These are phyloP conservation scores for Chlorella sp. DNA, from an alignment of 139 green algal species.

Conservation along the genomic window DNA sequence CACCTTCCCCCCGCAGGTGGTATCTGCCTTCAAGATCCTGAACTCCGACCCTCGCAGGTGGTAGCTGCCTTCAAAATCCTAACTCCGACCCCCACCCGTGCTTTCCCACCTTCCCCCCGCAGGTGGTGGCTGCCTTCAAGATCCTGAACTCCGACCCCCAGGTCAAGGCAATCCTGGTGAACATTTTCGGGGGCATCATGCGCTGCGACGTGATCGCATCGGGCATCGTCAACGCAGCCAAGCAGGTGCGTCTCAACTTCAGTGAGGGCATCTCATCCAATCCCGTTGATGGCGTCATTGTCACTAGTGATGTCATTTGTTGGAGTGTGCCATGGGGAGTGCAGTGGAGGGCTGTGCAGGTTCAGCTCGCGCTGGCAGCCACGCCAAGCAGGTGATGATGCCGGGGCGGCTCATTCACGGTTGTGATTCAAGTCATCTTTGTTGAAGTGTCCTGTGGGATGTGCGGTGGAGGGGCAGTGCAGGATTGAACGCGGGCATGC, in stretches of 20 bases:
- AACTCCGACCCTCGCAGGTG: slow-evolving; percentile 64
- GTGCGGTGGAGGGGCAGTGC: too few relatives aligned
- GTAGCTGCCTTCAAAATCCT: slow-evolving; percentile 97
- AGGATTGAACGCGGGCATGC: too few relatives aligned
- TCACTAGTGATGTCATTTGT: too few relatives aligned
- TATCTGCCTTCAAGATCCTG: too few relatives aligned
- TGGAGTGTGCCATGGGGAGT: too few relatives aligned
- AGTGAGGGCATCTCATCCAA: too few relatives aligned
- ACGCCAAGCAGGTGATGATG: slow-evolving; percentile 91
- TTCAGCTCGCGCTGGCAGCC: too few relatives aligned
- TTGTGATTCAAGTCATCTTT: too few relatives aligned
- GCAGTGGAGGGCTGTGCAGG: too few relatives aligned
- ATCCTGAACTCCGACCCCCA: slow-evolving; percentile 87
- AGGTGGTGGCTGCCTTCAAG: slow-evolving; percentile 96
- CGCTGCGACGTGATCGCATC: slow-evolving; percentile 99
- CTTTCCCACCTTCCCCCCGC: too few relatives aligned
- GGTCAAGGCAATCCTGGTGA: slow-evolving; percentile 98
- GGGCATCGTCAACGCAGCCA: slow-evolving; percentile 96
- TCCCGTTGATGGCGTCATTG: too few relatives aligned
- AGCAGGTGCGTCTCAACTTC: slow-evolving; percentile 85
- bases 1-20: slow-evolving; percentile 18
- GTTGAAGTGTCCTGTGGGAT: too few relatives aligned
- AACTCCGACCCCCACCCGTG: slow-evolving; percentile 79
- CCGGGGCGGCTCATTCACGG: background rate
- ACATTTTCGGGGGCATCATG: slow-evolving; percentile 99